Conservation (phyloP, 2,329 filamentous ascomycete genomes). For the Fusarium tupiense region DNA sequence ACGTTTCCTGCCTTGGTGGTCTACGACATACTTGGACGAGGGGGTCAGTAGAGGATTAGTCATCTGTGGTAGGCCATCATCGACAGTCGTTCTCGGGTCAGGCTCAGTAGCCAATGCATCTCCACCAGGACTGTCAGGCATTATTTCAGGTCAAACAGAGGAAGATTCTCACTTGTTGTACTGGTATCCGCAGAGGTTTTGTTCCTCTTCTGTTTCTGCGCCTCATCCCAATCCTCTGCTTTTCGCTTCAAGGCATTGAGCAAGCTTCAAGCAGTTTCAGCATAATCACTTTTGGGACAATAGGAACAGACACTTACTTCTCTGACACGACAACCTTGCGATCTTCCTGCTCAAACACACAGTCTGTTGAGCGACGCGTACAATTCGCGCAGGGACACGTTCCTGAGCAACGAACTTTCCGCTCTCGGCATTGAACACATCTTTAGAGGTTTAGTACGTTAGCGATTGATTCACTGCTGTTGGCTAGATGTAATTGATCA, state of each 20-base stretch:
- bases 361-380: neutral
- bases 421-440: neutral
- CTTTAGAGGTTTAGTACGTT: accelerated
- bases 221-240: neutral
- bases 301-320: neutral
- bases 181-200: accelerated
- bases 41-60: neutral
- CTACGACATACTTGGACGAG: neutral
- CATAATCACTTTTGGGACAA: neutral
- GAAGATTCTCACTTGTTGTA: neutral
- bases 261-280: neutral
- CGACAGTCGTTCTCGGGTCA: too few species aligned
- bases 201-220: neutral
- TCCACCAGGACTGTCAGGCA: accelerated
- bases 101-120: too few species aligned
- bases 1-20: neutral
- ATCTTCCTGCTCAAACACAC: neutral
- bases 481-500: accelerated
- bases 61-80: neutral
- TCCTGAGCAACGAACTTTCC: neutral
- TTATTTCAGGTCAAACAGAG: too few species aligned
- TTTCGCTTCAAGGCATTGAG: neutral
- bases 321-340: neutral
- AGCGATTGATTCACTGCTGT: accelerated
- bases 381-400: neutral